phyloP scores from a whole-genome alignment of 2,329 filamentous ascomycete genomes.

The Colletotrichum echinochloae region DNA sequence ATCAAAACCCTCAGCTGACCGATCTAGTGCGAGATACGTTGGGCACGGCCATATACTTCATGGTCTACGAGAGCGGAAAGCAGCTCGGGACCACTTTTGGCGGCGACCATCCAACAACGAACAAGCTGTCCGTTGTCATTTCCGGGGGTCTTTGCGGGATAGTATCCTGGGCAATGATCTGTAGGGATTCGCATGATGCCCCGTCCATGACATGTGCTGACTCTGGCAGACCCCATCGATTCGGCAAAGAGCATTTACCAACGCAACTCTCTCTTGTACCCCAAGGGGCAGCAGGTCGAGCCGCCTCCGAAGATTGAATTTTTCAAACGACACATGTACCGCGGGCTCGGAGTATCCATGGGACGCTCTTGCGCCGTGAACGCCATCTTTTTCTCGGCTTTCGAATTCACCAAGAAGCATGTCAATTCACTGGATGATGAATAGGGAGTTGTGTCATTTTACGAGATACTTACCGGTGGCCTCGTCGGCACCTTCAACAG shows the following conservation, averaged over 20 bases:
- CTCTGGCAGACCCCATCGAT: conserved; percentile 73
- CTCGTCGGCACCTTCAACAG: conserved; percentile 3
- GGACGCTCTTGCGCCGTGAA: conserved; percentile 85
- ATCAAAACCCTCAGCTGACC: conserved; percentile 17
- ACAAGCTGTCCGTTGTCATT: conserved; percentile 80
- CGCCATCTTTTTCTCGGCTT: conserved; percentile 90
- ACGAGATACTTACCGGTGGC: conserved; percentile 12
- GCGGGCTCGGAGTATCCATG: conserved; percentile 86
- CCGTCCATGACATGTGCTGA: conserved; percentile 26
- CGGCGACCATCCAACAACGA: conserved; percentile 78
- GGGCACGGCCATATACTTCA: conserved; percentile 88
- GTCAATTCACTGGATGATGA: conserved; percentile 67
- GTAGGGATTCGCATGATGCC: conserved; percentile 59
- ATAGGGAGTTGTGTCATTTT: conserved; percentile 22
- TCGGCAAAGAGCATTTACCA: conserved; percentile 90
- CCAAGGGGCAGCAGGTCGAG: conserved; percentile 72
- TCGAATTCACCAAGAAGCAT: conserved; percentile 83
- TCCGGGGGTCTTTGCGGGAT: conserved; percentile 86
- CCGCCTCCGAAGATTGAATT: conserved; percentile 80
- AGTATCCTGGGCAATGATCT: conserved; percentile 83
- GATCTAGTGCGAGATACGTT: conserved; percentile 81
- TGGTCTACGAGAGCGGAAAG: conserved; percentile 89
- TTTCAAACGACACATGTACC: conserved; percentile 83
- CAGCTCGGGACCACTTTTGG: conserved; percentile 82
- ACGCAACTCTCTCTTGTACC: conserved; percentile 79